Base-by-base conservation (phyloP, 441 rosid species). In the Mallotus japonicus region DNA sequence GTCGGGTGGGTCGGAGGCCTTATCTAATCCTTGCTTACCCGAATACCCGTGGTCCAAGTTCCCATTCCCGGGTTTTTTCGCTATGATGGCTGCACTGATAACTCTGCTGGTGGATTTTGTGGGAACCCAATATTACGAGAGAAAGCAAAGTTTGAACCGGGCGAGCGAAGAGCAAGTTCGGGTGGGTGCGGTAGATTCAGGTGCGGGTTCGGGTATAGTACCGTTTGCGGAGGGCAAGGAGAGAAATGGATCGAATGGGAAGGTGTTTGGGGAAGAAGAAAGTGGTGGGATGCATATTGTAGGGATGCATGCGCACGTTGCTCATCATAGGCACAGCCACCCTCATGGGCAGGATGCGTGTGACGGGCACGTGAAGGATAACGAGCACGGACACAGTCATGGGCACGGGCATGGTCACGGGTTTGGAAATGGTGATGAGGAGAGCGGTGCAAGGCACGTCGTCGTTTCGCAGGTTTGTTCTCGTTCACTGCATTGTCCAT, bases 251-350 rank as follows among this genome's bases (percentile, higher is more conserved):
- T 0, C 55, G 53, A 70, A 76, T 65, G 86, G 40, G 24, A 90
- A 84, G 83, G 87, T 90, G 44, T 93, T 91, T 76, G 98, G 98
- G 8, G 97, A 87, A 74, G 97, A 93, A 76, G 97, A 90, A 59
- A 85, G 86, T 12, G 90, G 93, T 1, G 90, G 86, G 32, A 83
- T 93, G 90, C 98, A 92, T 83, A 93, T 93, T 56, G 97, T 92
- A 55, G 98, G 98, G 54, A 93, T 93, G 83, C 85, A 75, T 55
- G 98, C 97, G 20, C 96, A 89, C 69, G 98, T 91, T 0, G 92
- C 96, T 9, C 97, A 92, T 68, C 98, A 90, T 64, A 85, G 95
- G 37, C 98, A 93, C 50, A 92, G 56, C 65, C 92, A 91, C 65
- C 79, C 94, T 0, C 87, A 87, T 47, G 95, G 88, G 12, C 75